Evolutionary conservation across 2,329 filamentous ascomycete genomes (phyloP).

Genomic region (Ophiocordyceps unilateralis): DNA sequence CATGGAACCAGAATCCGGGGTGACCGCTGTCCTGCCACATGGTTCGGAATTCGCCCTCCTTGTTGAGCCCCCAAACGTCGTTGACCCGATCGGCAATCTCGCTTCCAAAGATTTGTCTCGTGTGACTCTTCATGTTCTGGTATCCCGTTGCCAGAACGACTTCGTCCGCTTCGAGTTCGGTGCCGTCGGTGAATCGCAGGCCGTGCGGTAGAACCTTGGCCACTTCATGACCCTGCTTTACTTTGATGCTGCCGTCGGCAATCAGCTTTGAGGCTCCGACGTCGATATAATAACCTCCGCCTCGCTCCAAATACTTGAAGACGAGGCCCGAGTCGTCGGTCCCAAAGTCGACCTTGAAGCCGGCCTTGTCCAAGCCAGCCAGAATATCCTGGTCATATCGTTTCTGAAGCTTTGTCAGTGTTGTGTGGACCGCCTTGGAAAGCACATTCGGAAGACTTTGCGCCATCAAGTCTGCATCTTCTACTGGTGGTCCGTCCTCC

Average conservation of each 20-base stretch:
- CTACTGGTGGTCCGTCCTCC: constrained; percentile 37
- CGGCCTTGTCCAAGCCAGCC: constrained; percentile 31
- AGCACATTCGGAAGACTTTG: constrained; percentile 41
- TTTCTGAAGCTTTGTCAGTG: constrained; percentile 15
- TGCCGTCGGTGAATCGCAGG: constrained; percentile 34
- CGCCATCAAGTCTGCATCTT: constrained; percentile 47
- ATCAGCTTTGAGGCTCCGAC: constrained; percentile 47
- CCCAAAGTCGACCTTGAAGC: constrained; percentile 43
- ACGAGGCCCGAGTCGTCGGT: constrained; percentile 39
- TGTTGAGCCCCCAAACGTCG: constrained; percentile 46
- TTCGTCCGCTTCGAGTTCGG: constrained; percentile 40
- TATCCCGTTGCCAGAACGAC: constrained; percentile 49
- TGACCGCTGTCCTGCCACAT: constrained; percentile 45
- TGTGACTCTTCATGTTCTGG: constrained; percentile 49
- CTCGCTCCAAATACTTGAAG: constrained; percentile 46
- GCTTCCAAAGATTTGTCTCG: constrained; percentile 44
- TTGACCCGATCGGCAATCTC: constrained; percentile 37
- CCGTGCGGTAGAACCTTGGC: constrained; percentile 27
- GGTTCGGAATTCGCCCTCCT: constrained; percentile 35
- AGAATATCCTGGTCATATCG: constrained; percentile 21
- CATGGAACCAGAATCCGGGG: constrained; percentile 49
- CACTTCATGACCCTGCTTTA: constrained; percentile 42
- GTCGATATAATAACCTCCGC: constrained; percentile 56
- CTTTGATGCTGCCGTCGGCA: constrained; percentile 43
- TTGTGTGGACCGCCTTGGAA: constrained; percentile 39